Base-by-base conservation (phyloP, 768 basidiomycete genomes). In the Psilocybe subaeruginosa region DNA sequence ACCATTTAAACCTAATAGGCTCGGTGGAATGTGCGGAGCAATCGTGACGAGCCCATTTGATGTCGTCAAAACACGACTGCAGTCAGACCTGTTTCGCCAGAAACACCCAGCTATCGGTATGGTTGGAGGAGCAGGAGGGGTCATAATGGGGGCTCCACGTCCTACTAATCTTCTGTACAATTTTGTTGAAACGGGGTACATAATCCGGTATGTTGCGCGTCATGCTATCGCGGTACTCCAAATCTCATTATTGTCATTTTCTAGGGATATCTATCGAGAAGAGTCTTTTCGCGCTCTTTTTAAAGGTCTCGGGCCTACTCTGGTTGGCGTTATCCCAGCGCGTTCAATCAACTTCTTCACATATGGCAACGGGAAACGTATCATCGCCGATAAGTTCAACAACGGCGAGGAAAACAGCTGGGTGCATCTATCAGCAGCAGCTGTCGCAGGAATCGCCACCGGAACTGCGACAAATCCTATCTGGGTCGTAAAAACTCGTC, bases 311-410 rank as follows among this genome's bases (percentile, higher is more conserved):
- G 95, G 93, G 0, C 94, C 97, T 1, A 97, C 94, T 0, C 82
- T 99, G 0, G 93, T 98, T 31, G 97, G 97, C 56, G 96, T 92
- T 58, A 84, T 99, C 41, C 97, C 97, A 0, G 97, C 97, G 0
- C 88, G 96, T 56, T 95, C 96, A 3, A 98, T 99, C 78, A 93
- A 97, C 75, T 99, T 99, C 76, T 99, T 92, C 81, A 90, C 92
- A 17, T 99, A 99, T 66, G 97, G 97, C 31, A 98, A 97, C 70
- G 95, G 95, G 52, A 99, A 99, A 73, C 90, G 89, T 48, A 75
- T 97, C 58, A 91, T 97, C 54, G 95, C 97, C 19, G 80, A 91
- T 49, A 73, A 81, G 16, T 93, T 96, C 74, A 91, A 96, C 73
- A 67, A 88, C 64, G 83, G 95, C 27, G 68, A 85, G 62, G 95